phyloP scores from a whole-genome alignment of 1,139 yeast genomes.

The Candida sanyaensis region DNA sequence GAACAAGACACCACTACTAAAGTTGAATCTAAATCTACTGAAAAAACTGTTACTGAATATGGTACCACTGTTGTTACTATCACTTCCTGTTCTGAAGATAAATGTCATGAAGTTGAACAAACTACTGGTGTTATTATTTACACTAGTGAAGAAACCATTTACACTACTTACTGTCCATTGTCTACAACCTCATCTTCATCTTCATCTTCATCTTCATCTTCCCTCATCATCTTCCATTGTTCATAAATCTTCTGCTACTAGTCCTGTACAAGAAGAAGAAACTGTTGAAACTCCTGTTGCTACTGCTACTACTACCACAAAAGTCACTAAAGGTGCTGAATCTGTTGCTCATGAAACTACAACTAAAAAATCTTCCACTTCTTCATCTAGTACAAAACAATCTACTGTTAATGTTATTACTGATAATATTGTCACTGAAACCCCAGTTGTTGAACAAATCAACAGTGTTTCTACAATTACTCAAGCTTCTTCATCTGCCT shows the following conservation, averaged over 20 bases:
- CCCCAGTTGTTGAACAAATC: conserved; percentile 17
- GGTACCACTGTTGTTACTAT: conserved; percentile 20
- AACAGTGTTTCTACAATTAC: conserved; percentile 3
- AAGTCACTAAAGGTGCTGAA: conserved; percentile 14
- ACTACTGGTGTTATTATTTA: conserved; percentile 42
- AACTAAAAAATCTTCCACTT: conserved; percentile 12
- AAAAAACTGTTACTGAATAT: conserved; percentile 1
- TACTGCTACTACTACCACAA: conserved; percentile 12
- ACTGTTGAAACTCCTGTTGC: conserved; percentile 1
- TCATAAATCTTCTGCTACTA: conserved; percentile 2
- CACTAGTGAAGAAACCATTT: conserved; percentile 23
- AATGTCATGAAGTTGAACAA: conserved; percentile 28
- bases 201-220: conserved; percentile 6
- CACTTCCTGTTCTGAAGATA: conserved; percentile 24
- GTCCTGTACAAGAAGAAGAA: conserved; percentile 1
- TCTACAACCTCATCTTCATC: conserved; percentile 7
- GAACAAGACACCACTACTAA: conserved; percentile 5
- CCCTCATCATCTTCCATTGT: neutral
- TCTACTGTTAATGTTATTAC: conserved; percentile 33
- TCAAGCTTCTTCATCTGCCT: neutral
- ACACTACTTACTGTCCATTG: conserved; percentile 24
- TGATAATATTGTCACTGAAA: conserved; percentile 29
- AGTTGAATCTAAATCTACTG: conserved; percentile 2
- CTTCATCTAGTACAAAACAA: conserved; percentile 6
- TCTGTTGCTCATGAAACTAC: conserved; percentile 30